Evolutionary conservation across 352 stramenopile genomes (phyloP), one percentile per base, ranked within the genome.

Genomic region (Phytophthora sp.): DNA sequence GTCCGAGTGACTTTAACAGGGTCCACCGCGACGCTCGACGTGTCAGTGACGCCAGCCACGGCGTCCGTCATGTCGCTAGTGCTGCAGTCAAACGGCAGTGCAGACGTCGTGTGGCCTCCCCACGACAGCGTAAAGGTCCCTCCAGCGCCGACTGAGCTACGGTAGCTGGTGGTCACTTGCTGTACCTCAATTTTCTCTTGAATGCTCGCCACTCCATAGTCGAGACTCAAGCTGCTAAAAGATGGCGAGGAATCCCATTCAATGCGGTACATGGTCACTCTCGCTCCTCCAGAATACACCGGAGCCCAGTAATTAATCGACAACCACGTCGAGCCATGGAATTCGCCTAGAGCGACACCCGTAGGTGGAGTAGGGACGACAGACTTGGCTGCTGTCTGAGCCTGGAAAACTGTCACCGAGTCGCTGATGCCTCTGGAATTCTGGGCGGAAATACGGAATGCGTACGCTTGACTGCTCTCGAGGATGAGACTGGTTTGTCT

Each of bases 111-210:
- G 4, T 74, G 80, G 2, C 94, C 94, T 35, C 96, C 96, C 88
- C 92, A 98, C 1, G 89, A 86, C 1, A 99, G 71, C n/a, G 78
- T 93, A 71, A 99, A 98, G 6, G 86, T 97, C 3, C 96, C 96
- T 18, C 82, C 82, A 11, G 76, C 77, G 4, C 66, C 66, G 74
- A 70, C 73, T 67, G 78, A 90, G 52, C 78, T 95, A 20, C 84
- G 73, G 53, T 86, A 92, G 16, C 49, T 79, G 27, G 71, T 87
- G 1, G 65, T 82, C 9, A 98, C 84, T 62, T 96, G 82, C 71
- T 99, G 96, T 7, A 98, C 90, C 77, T 98, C 96, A 21, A 84
- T 85, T 8, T 77, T 73, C 55, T 97, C 91, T 63, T 95, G 77
- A 13, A 99, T 88, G 30, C 82, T 96, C 4, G 81, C 78, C 12